Evolutionary conservation across 352 stramenopile genomes (phyloP), one percentile per base, ranked within the genome.

Genomic region (Pythium dissotocum): DNA sequence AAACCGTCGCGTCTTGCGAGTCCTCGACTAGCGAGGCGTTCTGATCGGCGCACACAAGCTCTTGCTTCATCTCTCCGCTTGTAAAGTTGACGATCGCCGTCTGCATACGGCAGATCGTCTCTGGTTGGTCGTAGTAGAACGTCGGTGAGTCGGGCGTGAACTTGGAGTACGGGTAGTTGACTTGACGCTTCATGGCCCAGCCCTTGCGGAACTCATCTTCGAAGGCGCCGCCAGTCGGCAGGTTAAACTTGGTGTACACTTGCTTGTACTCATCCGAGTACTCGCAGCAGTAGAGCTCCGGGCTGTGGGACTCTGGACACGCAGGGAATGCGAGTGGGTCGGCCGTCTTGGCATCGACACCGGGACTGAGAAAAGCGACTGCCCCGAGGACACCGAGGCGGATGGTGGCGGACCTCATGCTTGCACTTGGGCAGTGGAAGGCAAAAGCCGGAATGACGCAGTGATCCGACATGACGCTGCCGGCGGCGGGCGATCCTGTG

Each of bases 11-110:
- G 49, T 83, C 70, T 26, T 76, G 65, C 53, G 83, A 78, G 40
- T 85, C 77, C 28, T 82, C 77, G 2, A 73, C 75, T 14, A 91
- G 63, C 40, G 78, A 79, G 58, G 73, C 63, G 62, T 91, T 91
- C 57, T 8, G 67, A 72, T 38, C 78, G 65, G 30, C 71, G 46
- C 13, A 84, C 46, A 3, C 60, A 38, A 65, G 49, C 48, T 65
- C 59, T 16, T 65, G 32, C 49, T 51, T 65, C 21, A n/a, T 30
- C 24, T 65, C 59, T 28, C 59, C 59, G 5, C 32, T 61, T 24
- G 72, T 78, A n/a, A 72, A 42, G 5, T 76, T 66, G 0, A 63
- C 61, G 1, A 87, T 59, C 24, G 61, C 28, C 18, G 73, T 70
- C 18, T 76, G 71, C 58, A 90, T 49, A 8, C 83, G 81, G 49